Conservation (phyloP, 2,329 filamentous ascomycete genomes). For the Diplodia corticola region DNA sequence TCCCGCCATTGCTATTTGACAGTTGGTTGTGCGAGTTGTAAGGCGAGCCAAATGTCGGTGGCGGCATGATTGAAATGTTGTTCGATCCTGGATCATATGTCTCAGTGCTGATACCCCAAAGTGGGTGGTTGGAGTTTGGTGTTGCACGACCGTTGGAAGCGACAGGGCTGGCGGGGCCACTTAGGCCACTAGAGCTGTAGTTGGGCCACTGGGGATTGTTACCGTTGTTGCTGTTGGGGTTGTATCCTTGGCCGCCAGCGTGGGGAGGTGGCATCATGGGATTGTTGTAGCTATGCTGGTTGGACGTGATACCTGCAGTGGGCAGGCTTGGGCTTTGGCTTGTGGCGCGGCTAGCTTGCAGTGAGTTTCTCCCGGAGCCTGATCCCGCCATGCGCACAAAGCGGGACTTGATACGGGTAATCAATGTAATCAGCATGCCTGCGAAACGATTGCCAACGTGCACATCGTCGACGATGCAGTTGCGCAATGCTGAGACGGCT, state of each 20-base stretch:
- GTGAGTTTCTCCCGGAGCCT: conserved; percentile 45
- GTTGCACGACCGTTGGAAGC: conserved; percentile 37
- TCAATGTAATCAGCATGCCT: conserved; percentile 77
- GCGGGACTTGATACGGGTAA: conserved; percentile 69
- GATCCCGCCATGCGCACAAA: conserved; percentile 62
- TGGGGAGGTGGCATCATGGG: conserved; percentile 21
- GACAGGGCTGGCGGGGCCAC: conserved; percentile 50
- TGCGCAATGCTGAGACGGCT: conserved; percentile 71
- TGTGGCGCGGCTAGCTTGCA: conserved; percentile 26
- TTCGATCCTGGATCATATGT: conserved; percentile 47
- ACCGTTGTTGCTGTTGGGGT: not conserved
- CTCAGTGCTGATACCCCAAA: conserved; percentile 48
- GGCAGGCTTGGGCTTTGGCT: conserved; percentile 14
- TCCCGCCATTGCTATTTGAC: conserved; percentile 18
- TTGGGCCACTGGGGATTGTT: conserved; percentile 6
- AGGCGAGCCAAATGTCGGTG: conserved; percentile 34
- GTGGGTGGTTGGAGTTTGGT: conserved; percentile 32
- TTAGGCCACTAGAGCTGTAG: conserved; percentile 54
- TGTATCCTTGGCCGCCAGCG: conserved; percentile 10
- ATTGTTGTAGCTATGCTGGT: conserved; percentile 1
- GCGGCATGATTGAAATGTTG: conserved; percentile 51
- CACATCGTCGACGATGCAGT: conserved; percentile 80
- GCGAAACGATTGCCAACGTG: conserved; percentile 83
- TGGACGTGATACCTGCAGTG: conserved; percentile 27
- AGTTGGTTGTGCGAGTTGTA: conserved; percentile 11